phyloP scores from a whole-genome alignment of 2,329 filamentous ascomycete species.

The Ophiocordyceps sinensis region DNA sequence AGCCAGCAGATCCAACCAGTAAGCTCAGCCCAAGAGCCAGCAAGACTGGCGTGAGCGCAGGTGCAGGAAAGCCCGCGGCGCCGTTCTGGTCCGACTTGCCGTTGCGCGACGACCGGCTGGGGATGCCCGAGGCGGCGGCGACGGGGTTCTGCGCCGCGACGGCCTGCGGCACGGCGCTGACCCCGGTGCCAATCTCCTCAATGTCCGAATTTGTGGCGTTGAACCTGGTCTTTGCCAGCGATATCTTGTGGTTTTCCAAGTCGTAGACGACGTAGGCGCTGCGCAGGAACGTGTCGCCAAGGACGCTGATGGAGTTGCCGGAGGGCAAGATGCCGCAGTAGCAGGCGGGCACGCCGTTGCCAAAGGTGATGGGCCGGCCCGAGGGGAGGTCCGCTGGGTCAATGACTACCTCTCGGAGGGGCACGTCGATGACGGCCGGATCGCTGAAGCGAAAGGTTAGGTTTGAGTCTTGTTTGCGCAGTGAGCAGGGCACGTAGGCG shows the following conservation, averaged over 20 bases:
- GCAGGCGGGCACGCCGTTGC: conserved; percentile 41
- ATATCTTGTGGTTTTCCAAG: conserved; percentile 56
- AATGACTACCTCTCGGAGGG: conserved; percentile 45
- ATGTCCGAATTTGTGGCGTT: conserved; percentile 34
- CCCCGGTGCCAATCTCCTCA: conserved; percentile 38
- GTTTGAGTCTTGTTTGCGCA: conserved; percentile 23
- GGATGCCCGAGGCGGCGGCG: conserved; percentile 30
- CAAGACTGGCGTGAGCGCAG: neutral
- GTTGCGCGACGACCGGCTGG: neutral
- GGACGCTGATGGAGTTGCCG: conserved; percentile 37
- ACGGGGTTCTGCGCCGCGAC: conserved; percentile 33
- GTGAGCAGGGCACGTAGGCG: conserved; percentile 48
- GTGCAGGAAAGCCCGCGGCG: neutral
- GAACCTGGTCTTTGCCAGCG: conserved; percentile 52
- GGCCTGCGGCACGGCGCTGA: conserved; percentile 37
- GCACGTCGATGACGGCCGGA: conserved; percentile 35
- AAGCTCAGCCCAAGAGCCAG: neutral
- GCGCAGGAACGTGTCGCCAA: conserved; percentile 63
- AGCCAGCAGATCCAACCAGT: neutral
- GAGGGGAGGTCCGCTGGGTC: conserved; percentile 27
- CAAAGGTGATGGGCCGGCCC: conserved; percentile 34
- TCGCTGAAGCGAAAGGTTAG: conserved; percentile 39
- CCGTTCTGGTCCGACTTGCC: conserved; percentile 1
- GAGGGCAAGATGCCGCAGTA: conserved; percentile 54
- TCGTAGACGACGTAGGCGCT: conserved; percentile 68